phyloP scores from a whole-genome alignment of 192 early-diverging fungal species.

The Dispira parvispora region DNA sequence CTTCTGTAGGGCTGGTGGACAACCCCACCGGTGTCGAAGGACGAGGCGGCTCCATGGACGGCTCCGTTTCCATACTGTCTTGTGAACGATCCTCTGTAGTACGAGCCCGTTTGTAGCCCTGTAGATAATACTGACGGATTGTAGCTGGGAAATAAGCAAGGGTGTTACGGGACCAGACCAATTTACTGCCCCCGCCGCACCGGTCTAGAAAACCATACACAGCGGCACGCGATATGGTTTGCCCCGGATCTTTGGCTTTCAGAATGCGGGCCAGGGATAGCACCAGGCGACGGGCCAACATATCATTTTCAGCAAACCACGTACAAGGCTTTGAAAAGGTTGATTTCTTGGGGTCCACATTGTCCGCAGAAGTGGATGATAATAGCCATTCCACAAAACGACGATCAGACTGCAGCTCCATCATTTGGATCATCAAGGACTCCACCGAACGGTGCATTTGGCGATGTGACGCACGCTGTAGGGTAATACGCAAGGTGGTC shows the following conservation, averaged over 20 bases:
- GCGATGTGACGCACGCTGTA: slow-evolving; percentile 43
- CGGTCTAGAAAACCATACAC: neutral
- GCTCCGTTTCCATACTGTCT: too few relatives aligned
- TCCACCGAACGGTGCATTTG: slow-evolving; percentile 52
- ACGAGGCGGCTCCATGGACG: neutral
- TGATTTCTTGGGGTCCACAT: neutral
- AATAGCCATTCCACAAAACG: slow-evolving; percentile 25
- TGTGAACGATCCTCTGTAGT: too few relatives aligned
- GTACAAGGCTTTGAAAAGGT: slow-evolving; percentile 14
- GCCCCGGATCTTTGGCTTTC: slow-evolving; percentile 18
- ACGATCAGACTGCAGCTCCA: slow-evolving; percentile 30
- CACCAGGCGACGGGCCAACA: slow-evolving; percentile 33
- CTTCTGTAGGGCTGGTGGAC: slow-evolving; percentile 8
- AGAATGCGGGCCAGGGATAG: slow-evolving; percentile 31
- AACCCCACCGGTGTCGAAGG: neutral
- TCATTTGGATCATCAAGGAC: slow-evolving; percentile 43
- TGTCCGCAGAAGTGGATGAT: too few relatives aligned
- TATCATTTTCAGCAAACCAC: slow-evolving; percentile 46
- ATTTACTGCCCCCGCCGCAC: slow-evolving; percentile 7
- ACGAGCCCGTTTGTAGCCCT: slow-evolving; percentile 10
- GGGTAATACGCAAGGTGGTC: slow-evolving; percentile 45
- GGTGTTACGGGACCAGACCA: slow-evolving; percentile 35
- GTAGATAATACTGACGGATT: slow-evolving; percentile 25
- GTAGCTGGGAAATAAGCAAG: slow-evolving; percentile 34
- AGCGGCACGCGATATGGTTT: neutral